Conservation (phyloP, 306 rosid species). For the Spatholobus suberectus region DNA sequence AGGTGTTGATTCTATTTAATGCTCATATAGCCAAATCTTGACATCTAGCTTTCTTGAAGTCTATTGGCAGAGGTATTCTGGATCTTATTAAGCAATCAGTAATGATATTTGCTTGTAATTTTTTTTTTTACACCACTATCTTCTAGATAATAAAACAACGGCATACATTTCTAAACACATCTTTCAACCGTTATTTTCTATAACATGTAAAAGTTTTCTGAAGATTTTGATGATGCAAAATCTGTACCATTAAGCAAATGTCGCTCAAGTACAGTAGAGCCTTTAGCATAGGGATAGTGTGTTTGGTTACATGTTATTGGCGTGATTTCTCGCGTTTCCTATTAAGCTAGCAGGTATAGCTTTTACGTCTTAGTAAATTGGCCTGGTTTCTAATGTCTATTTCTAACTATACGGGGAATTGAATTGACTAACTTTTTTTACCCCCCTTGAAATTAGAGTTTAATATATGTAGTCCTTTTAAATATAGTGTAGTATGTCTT, state of each 20-base stretch:
- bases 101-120: conserved; percentile 7
- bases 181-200: background rate
- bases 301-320: background rate
- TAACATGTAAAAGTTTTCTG: background rate
- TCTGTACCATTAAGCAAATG: background rate
- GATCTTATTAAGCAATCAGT: conserved; percentile 5
- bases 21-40: conserved; percentile 8
- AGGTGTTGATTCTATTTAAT: conserved; percentile 11
- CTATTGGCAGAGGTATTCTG: background rate
- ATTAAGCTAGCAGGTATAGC: background rate
- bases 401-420: too few species aligned
- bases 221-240: background rate
- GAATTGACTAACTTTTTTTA: too few species aligned
- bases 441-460: too few species aligned
- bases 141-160: background rate
- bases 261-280: background rate
- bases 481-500: too few species aligned
- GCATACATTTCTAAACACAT: background rate
- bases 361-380: too few species aligned
- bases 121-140: background rate
- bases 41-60: background rate
- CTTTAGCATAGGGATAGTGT: background rate
- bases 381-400: too few species aligned
- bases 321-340: background rate
- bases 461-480: too few species aligned